Evolutionary conservation across 148 eudicot species (phyloP), one percentile per base, ranked within the genome.

Genomic region (Heliosperma pusillum): DNA sequence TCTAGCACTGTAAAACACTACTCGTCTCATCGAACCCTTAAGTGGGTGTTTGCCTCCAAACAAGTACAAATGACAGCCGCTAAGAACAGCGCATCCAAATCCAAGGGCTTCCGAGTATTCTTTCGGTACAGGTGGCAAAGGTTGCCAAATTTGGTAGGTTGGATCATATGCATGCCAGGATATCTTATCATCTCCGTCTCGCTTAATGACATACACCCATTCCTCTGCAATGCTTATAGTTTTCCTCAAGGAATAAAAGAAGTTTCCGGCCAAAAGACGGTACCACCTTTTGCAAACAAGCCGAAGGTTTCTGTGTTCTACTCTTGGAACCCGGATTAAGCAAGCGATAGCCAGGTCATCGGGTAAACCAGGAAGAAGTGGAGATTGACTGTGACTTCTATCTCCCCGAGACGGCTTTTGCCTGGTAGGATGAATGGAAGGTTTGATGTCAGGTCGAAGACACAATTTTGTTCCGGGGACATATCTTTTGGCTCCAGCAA

Each of bases 91-190:
- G 59, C 89, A 91, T 8, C 98, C 96, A 65, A 93, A 93, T 36
- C 93, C 98, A 8, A 89, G 73, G 36, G 97, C 97, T 83, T 83
- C 88, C 4, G 91, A 84, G 80, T 91, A 93, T 62, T 91, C 96
- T 72, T 77, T 91, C 3, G 98, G 98, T n/a, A 93, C 89, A 4
- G 98, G 98, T 67, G 98, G 93, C 66, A 93, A 92, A 45, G 98
- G 92, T 73, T 91, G 98, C 91, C 91, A 93, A 2, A 89, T 81
- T 67, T 89, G 93, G 83, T 87, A 72, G 17, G 71, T 66, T 0
- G 98, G 96, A 76, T 93, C 98, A 71, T 91, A 93, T 27, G 96
- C 97, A 79, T 91, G 91, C 98, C 93, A 93, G 8, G 98, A 89
- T 72, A 93, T 82, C 79, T 84, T 89, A 24, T 92, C 88, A 71